Evolutionary conservation across 2,329 filamentous ascomycete species (phyloP).

Genomic region (Fusarium sp.): DNA sequence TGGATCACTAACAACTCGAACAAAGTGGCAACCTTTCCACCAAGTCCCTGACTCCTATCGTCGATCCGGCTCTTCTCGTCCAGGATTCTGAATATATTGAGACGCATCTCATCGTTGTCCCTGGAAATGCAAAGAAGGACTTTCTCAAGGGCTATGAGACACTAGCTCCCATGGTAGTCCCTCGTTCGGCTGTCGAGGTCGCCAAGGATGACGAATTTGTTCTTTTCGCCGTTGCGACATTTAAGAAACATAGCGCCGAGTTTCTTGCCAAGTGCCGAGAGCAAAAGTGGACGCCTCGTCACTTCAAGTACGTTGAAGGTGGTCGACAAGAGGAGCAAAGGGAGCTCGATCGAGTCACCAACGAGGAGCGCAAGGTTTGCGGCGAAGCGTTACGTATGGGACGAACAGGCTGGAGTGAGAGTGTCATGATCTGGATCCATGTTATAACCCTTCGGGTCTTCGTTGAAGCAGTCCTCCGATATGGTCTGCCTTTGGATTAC

Average conservation of each 20-base stretch:
- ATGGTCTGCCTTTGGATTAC: slow-evolving; percentile 91
- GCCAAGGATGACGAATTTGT: slow-evolving; percentile 90
- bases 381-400: slow-evolving; percentile 89
- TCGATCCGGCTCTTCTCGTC: slow-evolving; percentile 82
- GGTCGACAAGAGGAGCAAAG: slow-evolving; percentile 88
- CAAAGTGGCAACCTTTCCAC: slow-evolving; percentile 89
- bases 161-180: slow-evolving; percentile 89
- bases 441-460: slow-evolving; percentile 92
- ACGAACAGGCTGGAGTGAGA: slow-evolving; percentile 94
- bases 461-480: slow-evolving; percentile 96
- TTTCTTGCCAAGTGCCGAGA: slow-evolving; percentile 94
- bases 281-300: slow-evolving; percentile 92
- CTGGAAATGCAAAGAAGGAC: slow-evolving; percentile 82
- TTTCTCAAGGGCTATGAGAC: slow-evolving; percentile 92
- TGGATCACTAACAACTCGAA: slow-evolving; percentile 9
- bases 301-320: slow-evolving; percentile 92
- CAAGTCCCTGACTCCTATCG: slow-evolving; percentile 90
- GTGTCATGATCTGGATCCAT: slow-evolving; percentile 96
- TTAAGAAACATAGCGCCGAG: slow-evolving; percentile 89
- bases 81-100: slow-evolving; percentile 96
- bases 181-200: slow-evolving; percentile 83
- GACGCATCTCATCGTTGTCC: slow-evolving; percentile 92
- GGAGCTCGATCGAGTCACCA: slow-evolving; percentile 83
- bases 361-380: slow-evolving; percentile 91
- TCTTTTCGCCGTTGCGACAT: slow-evolving; percentile 88